Evolutionary conservation across 306 rosid genomes (phyloP).

Genomic region (Prunus mira): DNA sequence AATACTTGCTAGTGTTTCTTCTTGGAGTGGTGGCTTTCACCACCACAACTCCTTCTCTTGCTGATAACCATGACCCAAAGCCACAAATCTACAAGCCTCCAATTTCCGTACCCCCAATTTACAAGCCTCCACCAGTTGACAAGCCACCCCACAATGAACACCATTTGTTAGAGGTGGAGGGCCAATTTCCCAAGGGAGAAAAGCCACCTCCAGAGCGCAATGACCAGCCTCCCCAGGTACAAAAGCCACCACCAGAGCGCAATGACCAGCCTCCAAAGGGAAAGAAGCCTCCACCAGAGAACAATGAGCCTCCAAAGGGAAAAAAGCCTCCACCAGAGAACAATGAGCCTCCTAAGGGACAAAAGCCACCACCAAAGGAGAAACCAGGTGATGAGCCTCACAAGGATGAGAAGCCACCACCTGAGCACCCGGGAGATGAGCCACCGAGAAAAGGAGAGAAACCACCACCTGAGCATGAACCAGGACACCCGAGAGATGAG

Average conservation of each 20-base stretch:
- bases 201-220: slow-evolving; percentile 7
- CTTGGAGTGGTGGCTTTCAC: slow-evolving; percentile 33
- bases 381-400: not conserved
- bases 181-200: not conserved
- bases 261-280: not conserved
- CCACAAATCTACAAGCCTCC: not conserved
- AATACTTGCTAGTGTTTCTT: slow-evolving; percentile 13
- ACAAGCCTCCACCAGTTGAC: too few species aligned
- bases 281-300: not conserved
- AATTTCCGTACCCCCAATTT: too few species aligned
- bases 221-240: not conserved
- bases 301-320: not conserved
- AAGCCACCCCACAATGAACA: not conserved
- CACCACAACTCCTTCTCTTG: slow-evolving; percentile 18
- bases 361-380: slow-evolving; percentile 10
- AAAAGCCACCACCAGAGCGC: not conserved
- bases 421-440: not conserved
- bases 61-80: not conserved
- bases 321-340: not conserved
- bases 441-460: not conserved
- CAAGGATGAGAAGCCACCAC: slow-evolving; percentile 5
- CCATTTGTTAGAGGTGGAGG: not conserved
- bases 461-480: not conserved
- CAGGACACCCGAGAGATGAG: not conserved
- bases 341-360: not conserved